Evolutionary conservation across 2,329 filamentous ascomycete species (phyloP).

Genomic region (Aschersonia sp.): DNA sequence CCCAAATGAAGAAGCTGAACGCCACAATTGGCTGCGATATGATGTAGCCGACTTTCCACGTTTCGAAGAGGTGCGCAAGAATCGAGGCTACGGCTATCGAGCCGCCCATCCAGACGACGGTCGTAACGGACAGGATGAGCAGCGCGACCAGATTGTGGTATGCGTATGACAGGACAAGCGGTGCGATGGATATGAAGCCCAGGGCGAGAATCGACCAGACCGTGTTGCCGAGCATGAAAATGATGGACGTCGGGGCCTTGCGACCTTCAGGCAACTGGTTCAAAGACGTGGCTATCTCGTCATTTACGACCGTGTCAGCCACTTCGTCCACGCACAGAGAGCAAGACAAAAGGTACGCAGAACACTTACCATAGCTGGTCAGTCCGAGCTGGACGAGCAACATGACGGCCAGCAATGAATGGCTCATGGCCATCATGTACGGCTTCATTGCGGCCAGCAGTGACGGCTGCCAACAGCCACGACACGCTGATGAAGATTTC

Average conservation of each 20-base stretch:
- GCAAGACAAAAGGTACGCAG: background rate
- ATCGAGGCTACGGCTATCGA: slow-evolving; percentile 2
- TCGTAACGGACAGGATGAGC: background rate
- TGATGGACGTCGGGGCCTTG: background rate
- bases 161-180: slow-evolving; percentile 2
- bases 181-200: slow-evolving; percentile 1
- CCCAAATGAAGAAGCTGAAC: slow-evolving; percentile 4
- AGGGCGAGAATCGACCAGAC: slow-evolving; percentile 4
- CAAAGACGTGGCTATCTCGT: background rate
- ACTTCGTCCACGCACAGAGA: background rate
- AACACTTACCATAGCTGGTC: slow-evolving; percentile 1
- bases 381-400: slow-evolving; percentile 2
- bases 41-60: background rate
- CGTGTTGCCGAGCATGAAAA: slow-evolving; percentile 2
- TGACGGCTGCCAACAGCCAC: background rate
- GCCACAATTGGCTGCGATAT: slow-evolving; percentile 1
- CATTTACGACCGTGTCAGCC: background rate
- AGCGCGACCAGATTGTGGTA: slow-evolving; percentile 2
- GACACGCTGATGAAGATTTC: too few species aligned
- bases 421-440: background rate
- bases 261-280: background rate
- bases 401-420: background rate
- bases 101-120: slow-evolving; percentile 1
- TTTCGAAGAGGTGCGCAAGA: background rate
- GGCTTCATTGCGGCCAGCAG: background rate